Conservation (phyloP, 176 grass and related monocot species). For the Pontederia crassipes region DNA sequence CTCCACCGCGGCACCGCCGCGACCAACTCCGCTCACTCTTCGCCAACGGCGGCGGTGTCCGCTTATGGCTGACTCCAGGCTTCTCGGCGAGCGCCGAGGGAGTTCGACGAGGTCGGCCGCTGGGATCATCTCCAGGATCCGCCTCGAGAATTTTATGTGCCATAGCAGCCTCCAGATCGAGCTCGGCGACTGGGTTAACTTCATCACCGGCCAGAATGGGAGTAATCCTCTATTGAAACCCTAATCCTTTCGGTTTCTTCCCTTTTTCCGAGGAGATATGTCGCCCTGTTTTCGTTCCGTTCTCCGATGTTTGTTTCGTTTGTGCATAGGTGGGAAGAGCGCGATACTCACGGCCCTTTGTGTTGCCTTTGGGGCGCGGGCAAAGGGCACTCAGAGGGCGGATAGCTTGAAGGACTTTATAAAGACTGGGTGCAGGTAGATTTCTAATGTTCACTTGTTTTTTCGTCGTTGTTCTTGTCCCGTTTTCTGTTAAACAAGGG, state of each 20-base stretch:
- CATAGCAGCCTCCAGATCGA: constrained; percentile 77
- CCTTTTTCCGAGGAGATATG: too few relatives aligned
- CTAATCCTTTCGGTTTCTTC: not conserved
- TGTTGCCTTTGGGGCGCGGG: constrained; percentile 78
- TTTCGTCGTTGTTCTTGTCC: not conserved
- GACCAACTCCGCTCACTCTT: too few relatives aligned
- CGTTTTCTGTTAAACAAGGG: too few relatives aligned
- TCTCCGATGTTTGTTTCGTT: not conserved
- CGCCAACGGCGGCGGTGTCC: too few relatives aligned
- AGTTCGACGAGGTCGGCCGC: constrained; percentile 24
- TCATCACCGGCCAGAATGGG: constrained; percentile 92
- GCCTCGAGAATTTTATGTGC: constrained; percentile 97
- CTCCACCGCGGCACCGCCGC: not conserved
- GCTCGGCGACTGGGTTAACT: constrained; percentile 57
- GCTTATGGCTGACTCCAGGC: constrained; percentile 5
- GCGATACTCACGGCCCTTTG: constrained; percentile 83
- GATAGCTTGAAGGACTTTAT: constrained; percentile 73
- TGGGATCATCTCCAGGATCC: constrained; percentile 58
- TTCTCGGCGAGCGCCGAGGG: not conserved
- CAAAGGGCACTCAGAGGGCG: constrained; percentile 78
- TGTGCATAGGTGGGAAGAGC: constrained; percentile 61
- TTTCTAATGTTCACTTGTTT: not conserved
- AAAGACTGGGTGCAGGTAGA: constrained; percentile 81
- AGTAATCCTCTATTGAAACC: constrained; percentile 32
- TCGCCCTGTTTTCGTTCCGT: not conserved